phyloP scores from a whole-genome alignment of 169 alveolate genomes.

The Plasmodium ovale region DNA sequence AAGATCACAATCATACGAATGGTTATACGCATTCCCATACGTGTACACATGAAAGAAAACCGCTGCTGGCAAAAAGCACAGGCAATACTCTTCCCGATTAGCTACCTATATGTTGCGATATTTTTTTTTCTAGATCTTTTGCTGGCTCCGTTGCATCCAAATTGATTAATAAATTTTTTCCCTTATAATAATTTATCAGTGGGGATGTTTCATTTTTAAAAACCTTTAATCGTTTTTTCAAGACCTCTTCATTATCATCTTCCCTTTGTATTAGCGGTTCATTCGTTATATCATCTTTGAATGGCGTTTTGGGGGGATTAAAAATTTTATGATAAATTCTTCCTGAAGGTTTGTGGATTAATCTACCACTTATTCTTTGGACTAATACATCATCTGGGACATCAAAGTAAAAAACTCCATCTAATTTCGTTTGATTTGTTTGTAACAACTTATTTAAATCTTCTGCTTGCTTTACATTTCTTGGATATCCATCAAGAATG shows the following conservation, averaged over 20 bases:
- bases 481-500: constrained; percentile 96
- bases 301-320: constrained; percentile 92
- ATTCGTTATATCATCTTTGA: constrained; percentile 92
- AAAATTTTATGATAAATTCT: constrained; percentile 93
- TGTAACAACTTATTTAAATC: constrained; percentile 79
- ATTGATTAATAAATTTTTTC: constrained; percentile 73
- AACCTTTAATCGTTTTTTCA: constrained; percentile 80
- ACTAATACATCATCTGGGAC: constrained; percentile 91
- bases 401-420: constrained; percentile 91
- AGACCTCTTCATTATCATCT: constrained; percentile 82
- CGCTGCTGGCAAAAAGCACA: neutral
- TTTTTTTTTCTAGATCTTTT: constrained; percentile 72
- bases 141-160: constrained; percentile 81
- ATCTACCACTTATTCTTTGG: constrained; percentile 93
- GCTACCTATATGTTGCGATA: constrained; percentile 55
- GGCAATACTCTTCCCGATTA: neutral
- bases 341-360: constrained; percentile 95
- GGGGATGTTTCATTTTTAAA: constrained; percentile 83
- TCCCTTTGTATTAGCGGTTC: constrained; percentile 77
- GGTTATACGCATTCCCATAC: neutral
- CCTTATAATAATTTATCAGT: constrained; percentile 79
- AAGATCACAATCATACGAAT: neutral
- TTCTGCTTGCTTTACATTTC: constrained; percentile 94
- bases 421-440: constrained; percentile 76
- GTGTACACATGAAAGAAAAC: neutral